Evolutionary conservation across 1,284 basidiomycete species (phyloP).

Genomic region (Fomitopsis schrenkii): DNA sequence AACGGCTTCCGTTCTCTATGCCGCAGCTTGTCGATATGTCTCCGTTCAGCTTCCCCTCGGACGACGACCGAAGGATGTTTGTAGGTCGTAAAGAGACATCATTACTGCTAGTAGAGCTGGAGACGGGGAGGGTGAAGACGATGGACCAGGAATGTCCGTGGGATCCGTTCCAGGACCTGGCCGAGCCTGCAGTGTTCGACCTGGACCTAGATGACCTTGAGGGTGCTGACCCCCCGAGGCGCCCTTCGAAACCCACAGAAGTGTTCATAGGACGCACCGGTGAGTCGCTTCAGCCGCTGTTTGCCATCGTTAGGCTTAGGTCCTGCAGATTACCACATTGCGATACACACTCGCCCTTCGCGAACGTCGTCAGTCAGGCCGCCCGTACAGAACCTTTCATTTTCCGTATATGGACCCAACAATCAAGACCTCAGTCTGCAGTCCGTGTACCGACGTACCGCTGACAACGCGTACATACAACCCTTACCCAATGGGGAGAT

Average conservation of each 20-base stretch:
- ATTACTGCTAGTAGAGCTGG: conserved; percentile 74
- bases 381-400: conserved; percentile 72
- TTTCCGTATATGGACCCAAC: conserved; percentile 83
- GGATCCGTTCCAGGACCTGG: conserved; percentile 59
- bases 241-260: conserved; percentile 44
- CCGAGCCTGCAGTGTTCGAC: conserved; percentile 34
- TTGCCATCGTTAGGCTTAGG: no score
- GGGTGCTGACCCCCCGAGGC: conserved; percentile 40
- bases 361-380: conserved; percentile 31
- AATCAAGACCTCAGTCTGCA: conserved; percentile 70
- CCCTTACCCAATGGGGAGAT: conserved; percentile 73
- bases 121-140: conserved; percentile 79
- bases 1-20: conserved; percentile 84
- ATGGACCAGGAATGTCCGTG: conserved; percentile 77
- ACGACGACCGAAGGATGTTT: conserved; percentile 68
- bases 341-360: conserved; percentile 53
- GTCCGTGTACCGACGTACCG: conserved; percentile 60
- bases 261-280: conserved; percentile 82
- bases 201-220: conserved; percentile 66
- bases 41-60: conserved; percentile 74
- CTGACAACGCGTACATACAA: conserved; percentile 76
- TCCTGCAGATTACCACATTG: conserved; percentile 63
- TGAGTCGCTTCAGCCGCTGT: conserved; percentile 30
- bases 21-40: conserved; percentile 85
- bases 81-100: conserved; percentile 85